These are phyloP conservation scores for Aspergillus pseudotamarii DNA, from an alignment of 2,329 filamentous ascomycete genomes.

Conservation along the genomic window DNA sequence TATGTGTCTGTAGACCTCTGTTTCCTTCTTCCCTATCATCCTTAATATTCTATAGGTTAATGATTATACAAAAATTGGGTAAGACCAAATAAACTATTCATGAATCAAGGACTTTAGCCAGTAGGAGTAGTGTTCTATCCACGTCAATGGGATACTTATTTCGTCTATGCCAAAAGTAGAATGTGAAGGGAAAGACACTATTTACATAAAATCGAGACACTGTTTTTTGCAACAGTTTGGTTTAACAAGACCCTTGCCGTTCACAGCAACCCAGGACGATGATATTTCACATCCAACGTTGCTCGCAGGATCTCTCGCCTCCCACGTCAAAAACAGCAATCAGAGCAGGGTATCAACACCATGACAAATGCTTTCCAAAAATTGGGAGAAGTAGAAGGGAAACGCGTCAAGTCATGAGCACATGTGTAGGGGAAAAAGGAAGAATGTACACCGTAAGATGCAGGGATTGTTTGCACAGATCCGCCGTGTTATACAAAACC, in stretches of 20 bases:
- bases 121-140: slow-evolving; percentile 12
- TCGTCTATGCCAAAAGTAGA: slow-evolving; percentile 35
- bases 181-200: slow-evolving; percentile 24
- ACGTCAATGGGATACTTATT: slow-evolving; percentile 23
- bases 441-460: slow-evolving; percentile 31
- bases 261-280: slow-evolving; percentile 11
- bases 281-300: slow-evolving; percentile 13
- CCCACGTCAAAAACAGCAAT: slow-evolving; percentile 29
- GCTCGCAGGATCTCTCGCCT: slow-evolving; percentile 15
- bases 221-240: slow-evolving; percentile 3
- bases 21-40: too few species aligned
- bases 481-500: slow-evolving; percentile 26
- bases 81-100: background rate
- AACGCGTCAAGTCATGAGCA: slow-evolving; percentile 39
- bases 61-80: background rate
- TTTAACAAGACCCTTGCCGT: slow-evolving; percentile 5
- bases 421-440: slow-evolving; percentile 22
- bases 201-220: slow-evolving; percentile 23
- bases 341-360: slow-evolving; percentile 48
- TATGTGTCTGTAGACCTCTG: background rate
- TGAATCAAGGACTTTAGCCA: background rate
- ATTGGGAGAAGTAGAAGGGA: slow-evolving; percentile 20
- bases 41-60: background rate
- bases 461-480: slow-evolving; percentile 13
- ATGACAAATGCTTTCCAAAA: slow-evolving; percentile 41